phyloP scores from a whole-genome alignment of 306 rosid genomes.

The Malus orientalis region DNA sequence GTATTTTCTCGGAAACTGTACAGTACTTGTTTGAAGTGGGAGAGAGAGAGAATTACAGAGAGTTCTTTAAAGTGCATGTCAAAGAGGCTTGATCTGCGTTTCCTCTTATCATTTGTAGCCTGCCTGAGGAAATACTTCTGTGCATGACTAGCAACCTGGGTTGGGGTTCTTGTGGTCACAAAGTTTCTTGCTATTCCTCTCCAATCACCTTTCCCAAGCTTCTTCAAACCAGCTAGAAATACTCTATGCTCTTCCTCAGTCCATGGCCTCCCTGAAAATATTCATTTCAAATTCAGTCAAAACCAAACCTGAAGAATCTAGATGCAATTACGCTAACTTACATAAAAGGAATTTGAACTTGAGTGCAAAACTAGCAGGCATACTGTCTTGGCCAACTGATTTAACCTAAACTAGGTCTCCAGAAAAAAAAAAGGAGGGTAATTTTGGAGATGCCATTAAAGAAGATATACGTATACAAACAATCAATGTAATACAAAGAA shows the following conservation, averaged over 20 bases:
- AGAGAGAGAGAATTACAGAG: not conserved
- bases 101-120: conserved; percentile 27
- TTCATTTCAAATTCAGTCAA: not conserved
- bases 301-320: not conserved
- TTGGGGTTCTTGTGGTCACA: conserved; percentile 46
- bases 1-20: not conserved
- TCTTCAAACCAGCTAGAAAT: conserved; percentile 43
- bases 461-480: not conserved
- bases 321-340: not conserved
- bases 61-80: conserved; percentile 29
- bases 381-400: too few relatives aligned
- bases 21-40: not conserved
- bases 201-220: conserved; percentile 61
- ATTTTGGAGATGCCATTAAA: too few relatives aligned
- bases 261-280: conserved; percentile 43
- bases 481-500: not conserved
- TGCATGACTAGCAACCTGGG: conserved; percentile 71
- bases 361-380: not conserved
- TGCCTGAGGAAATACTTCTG: conserved; percentile 51
- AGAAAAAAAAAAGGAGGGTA: not conserved
- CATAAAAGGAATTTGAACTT: not conserved
- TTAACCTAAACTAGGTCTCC: not conserved
- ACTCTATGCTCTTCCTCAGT: conserved; percentile 40
- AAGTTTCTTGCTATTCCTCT: conserved; percentile 43
- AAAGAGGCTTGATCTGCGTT: conserved; percentile 49